phyloP scores from a whole-genome alignment of 164 flowering plant species.

The Saururus chinensis region DNA sequence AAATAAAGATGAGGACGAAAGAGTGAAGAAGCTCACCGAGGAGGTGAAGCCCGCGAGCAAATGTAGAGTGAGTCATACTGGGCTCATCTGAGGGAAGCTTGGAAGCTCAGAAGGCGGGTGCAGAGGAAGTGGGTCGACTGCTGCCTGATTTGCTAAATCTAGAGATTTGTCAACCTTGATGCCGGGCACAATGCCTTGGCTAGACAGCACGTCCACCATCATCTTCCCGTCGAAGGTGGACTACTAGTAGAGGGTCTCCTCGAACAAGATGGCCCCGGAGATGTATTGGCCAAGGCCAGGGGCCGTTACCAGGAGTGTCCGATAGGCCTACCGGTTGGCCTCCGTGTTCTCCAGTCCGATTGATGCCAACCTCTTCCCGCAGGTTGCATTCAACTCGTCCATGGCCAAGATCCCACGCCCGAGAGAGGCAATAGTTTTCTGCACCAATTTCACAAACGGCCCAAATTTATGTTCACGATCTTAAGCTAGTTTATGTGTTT shows the following conservation, averaged over 20 bases:
- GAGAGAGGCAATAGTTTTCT: conserved; percentile 77
- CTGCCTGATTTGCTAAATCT: too few species aligned
- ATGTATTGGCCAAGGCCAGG: conserved; percentile 79
- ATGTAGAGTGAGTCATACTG: conserved; percentile 8
- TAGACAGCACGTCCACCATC: conserved; percentile 11
- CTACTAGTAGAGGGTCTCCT: conserved; percentile 93
- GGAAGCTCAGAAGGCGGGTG: too few species aligned
- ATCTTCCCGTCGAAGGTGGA: conserved; percentile 34
- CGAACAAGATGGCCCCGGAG: conserved; percentile 88
- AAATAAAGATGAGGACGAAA: neutral
- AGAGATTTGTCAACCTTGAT: conserved; percentile 16
- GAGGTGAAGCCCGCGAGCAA: conserved; percentile 6
- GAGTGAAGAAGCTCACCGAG: neutral
- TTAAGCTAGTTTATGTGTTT: too few species aligned
- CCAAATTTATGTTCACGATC: too few species aligned
- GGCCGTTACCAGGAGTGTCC: conserved; percentile 61
- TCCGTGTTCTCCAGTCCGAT: conserved; percentile 93
- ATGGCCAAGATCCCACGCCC: conserved; percentile 91
- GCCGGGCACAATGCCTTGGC: conserved; percentile 12
- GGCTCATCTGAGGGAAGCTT: conserved; percentile 5
- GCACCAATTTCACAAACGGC: too few species aligned
- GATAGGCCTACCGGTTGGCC: conserved; percentile 84
- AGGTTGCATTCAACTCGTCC: conserved; percentile 91
- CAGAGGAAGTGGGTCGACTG: too few species aligned
- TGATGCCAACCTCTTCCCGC: conserved; percentile 84